Percentiles rank a stretch among this genome's conserved stretches.
phyloP scores from a whole-genome alignment of 345 rosid genomes.

The Ceriops zippeliana region DNA sequence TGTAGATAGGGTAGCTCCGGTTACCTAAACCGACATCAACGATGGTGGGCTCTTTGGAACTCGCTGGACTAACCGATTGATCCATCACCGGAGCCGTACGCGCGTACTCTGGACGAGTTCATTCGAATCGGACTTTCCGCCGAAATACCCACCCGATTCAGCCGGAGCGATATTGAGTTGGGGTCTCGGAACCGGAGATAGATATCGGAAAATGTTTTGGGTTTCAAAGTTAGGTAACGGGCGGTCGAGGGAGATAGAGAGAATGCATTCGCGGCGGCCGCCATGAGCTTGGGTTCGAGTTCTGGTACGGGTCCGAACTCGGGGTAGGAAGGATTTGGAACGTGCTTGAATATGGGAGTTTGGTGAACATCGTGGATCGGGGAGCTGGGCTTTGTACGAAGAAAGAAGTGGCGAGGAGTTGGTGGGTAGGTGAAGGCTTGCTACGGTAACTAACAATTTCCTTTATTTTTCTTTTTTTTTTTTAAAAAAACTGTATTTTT shows the following conservation, averaged over 20 bases:
- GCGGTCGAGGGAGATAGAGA: constrained; percentile 40
- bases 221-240: constrained; percentile 7
- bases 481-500: too few species aligned
- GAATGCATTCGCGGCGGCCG: constrained; percentile 45
- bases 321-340: constrained; percentile 4
- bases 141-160: constrained; percentile 25
- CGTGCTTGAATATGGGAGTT: too few species aligned
- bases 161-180: constrained; percentile 26
- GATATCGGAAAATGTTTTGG: constrained; percentile 21
- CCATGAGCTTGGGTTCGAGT: constrained; percentile 39
- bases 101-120: constrained; percentile 31
- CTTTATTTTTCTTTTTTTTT: too few species aligned
- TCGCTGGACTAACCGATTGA: constrained; percentile 39
- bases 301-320: background rate
- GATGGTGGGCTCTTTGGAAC: constrained; percentile 45
- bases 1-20: constrained; percentile 95
- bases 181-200: constrained; percentile 29
- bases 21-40: constrained; percentile 86
- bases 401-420: too few species aligned
- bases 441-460: too few species aligned
- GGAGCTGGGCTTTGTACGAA: too few species aligned
- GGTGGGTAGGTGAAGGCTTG: too few species aligned
- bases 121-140: constrained; percentile 14
- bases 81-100: constrained; percentile 63
- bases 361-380: too few species aligned